Evolutionary conservation across 371 early-diverging fungal species (phyloP), one percentile per base, ranked within the genome.

Genomic region (Phascolomyces articulosus): DNA sequence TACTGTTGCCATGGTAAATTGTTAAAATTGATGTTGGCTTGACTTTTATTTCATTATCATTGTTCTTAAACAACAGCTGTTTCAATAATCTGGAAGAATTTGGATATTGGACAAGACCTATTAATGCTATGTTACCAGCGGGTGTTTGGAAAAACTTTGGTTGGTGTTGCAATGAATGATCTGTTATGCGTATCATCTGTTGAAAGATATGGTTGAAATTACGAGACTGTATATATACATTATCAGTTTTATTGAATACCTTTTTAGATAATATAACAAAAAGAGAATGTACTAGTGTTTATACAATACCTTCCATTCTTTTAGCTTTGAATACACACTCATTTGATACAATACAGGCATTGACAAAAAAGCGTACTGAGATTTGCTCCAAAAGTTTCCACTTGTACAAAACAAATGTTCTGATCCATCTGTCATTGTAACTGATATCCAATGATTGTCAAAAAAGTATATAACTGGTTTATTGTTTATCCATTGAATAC

Each of bases 121-220:
- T 26, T n/a, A 61, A 40, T 0, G 53, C 62, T 16, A 34, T 18
- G 20, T 61, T 53, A n/a, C 62, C 62, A 23, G 62, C 62, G 13
- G 51, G 47, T 16, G 62, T 51, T 20, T 49, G 38, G 31, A 61
- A 61, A 31, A 61, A 61, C 20, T 47, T 26, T 28, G 62, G 34
- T 4, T 49, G 29, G 26, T 27, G 51, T 13, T 61, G 18, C 16
- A 53, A 28, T 7, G 51, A 10, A 24, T 61, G 51, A 0, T 34
- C 4, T 6, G 48, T n/a, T 16, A 15, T 61, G n/a, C 27, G 47
- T 3, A 18, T 47, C 10, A 24, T 53, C 21, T 61, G 62, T 20
- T 38, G 24, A 21, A 51, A 40, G 34, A 53, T 49, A 29, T 34
- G 47, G 20, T n/a, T 16, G 24, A 61, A 61, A 23, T 27, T 40